Base-by-base conservation (phyloP, 176 grass and related monocot species). In the Tillandsia fasciculata region DNA sequence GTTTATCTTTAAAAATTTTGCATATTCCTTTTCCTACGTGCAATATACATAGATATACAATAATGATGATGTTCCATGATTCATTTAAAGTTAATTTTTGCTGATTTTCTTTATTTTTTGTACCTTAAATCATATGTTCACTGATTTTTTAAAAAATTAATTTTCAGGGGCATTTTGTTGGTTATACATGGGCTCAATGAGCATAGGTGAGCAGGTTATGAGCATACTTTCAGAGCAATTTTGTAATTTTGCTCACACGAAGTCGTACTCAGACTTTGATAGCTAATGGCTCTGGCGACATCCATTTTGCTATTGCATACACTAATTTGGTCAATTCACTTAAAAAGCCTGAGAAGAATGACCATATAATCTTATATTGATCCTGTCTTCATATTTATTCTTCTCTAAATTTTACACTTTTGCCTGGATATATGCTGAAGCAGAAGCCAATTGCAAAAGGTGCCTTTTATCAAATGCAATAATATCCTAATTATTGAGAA, bases 121-220 rank as follows among this genome's bases (percentile, higher is more conserved):
- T 10, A 61, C 22, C 8, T 9, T 10, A 51, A 8, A 23, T 26
- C 7, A 72, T 74, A 1, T 75, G 28, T 68, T 22, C 67, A 66
- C 72, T 82, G 63, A 75, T 29, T 2, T 48, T 77, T 89, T 13
- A 53, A 12, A 24, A 24, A 24, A 64, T 58, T 54, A 65, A 18
- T 58, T 69, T 90, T 72, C 59, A 99, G 94, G 84, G 84, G 84
- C 66, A 82, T 92, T 81, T 75, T 99, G 79, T 63, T 99, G 53
- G 87, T 99, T 75, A 77, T 93, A 67, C 94, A 99, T 82, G 94
- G 94, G 28, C 83, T 99, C 6, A 99, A 99, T 82, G 94, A 99
- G 52, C 94, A 99, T 78, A 86, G 94, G 89, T 88, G 76, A 69
- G 64, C 57, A 64, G 50, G 17, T 61, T 20, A 61, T 23, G 17